These are phyloP conservation scores for Ramaria sp. DNA, from an alignment of 768 basidiomycete genomes.

Conservation along the genomic window DNA sequence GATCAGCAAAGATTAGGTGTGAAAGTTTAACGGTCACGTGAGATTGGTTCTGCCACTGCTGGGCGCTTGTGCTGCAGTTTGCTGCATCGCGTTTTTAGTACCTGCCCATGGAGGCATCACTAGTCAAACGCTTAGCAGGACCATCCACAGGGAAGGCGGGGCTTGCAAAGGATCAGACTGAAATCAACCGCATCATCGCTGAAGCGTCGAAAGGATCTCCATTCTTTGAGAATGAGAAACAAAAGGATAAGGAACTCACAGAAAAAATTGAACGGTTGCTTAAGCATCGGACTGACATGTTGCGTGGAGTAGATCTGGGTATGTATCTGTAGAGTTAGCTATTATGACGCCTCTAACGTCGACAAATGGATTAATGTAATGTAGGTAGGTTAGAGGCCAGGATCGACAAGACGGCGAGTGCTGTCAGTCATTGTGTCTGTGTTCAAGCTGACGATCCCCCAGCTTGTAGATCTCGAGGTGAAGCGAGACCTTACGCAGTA, in stretches of 20 bases:
- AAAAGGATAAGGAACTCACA: slow-evolving; percentile 78
- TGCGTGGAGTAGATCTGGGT: slow-evolving; percentile 49
- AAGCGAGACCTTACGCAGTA: slow-evolving; percentile 69
- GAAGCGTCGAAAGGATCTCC: slow-evolving; percentile 90
- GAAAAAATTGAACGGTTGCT: slow-evolving; percentile 63
- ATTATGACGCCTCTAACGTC: no score
- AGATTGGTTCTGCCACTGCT: no score
- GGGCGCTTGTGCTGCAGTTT: no score
- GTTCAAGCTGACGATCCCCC: slow-evolving; percentile 14
- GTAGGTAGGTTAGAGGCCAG: slow-evolving; percentile 48
- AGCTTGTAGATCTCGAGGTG: slow-evolving; percentile 61
- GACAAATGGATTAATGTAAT: no score
- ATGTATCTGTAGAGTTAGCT: slow-evolving; percentile 14
- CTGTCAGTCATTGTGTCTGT: not conserved
- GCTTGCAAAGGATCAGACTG: slow-evolving; percentile 65
- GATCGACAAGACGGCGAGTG: slow-evolving; percentile 61
- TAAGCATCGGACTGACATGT: slow-evolving; percentile 46
- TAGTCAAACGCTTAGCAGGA: slow-evolving; percentile 73
- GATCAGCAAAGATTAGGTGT: not conserved
- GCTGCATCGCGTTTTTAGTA: not conserved
- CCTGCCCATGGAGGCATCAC: slow-evolving; percentile 15
- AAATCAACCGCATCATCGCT: slow-evolving; percentile 81
- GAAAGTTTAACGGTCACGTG: not conserved
- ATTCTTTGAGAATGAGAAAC: slow-evolving; percentile 90
- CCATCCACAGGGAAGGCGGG: slow-evolving; percentile 87